These are phyloP conservation scores for Hapsidospora chrysogenum DNA, from an alignment of 495 filamentous ascomycete genomes.

Conservation along the genomic window DNA sequence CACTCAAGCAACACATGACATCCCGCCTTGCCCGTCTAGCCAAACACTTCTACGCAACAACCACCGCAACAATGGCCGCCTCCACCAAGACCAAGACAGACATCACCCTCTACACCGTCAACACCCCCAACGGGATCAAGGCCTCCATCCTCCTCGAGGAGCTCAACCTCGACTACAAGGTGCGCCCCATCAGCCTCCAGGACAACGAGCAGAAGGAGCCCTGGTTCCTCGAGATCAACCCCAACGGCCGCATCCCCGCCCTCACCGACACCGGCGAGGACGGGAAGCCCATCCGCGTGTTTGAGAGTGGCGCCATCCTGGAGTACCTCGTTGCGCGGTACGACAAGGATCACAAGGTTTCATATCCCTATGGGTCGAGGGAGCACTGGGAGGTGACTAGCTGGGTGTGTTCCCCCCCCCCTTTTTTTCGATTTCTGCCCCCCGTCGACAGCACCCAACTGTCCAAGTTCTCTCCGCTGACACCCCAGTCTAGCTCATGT, in stretches of 20 bases:
- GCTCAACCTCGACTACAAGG: conserved; percentile 52
- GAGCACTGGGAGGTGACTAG: conserved; percentile 67
- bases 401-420: conserved; percentile 51
- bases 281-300: conserved; percentile 57
- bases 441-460: not conserved
- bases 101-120: conserved; percentile 35
- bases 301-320: conserved; percentile 75
- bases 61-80: not conserved
- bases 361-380: conserved; percentile 53
- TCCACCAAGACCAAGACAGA: conserved; percentile 6
- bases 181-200: conserved; percentile 49
- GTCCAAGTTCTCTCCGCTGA: not conserved
- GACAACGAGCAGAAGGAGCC: conserved; percentile 62
- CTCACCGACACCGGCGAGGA: conserved; percentile 61
- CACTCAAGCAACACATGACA: not conserved
- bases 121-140: conserved; percentile 65
- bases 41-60: not conserved
- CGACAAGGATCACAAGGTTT: conserved; percentile 71
- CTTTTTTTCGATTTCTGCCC: not conserved
- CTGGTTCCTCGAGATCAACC: conserved; percentile 87
- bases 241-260: conserved; percentile 90
- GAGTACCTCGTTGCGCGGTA: conserved; percentile 73
- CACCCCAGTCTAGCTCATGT: conserved; percentile 16
- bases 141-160: conserved; percentile 84
- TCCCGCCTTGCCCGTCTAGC: not conserved